phyloP scores from a whole-genome alignment of 257 asterid genomes.

The Fraxinus excelsior region DNA sequence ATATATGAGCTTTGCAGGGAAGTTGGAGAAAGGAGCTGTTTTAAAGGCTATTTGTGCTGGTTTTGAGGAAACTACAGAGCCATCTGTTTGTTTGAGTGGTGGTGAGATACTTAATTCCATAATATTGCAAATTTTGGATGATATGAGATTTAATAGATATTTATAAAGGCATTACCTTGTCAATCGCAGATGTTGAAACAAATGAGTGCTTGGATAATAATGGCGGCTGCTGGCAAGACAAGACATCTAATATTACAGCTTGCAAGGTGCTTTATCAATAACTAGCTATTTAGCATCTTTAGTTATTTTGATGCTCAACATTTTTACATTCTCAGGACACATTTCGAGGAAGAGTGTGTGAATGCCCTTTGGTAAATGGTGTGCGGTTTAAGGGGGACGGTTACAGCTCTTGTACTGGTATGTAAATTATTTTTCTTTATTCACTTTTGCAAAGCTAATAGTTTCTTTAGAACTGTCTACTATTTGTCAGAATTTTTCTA shows the following conservation, averaged over 20 bases:
- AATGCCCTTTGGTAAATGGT: constrained; percentile 74
- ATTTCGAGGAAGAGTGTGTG: constrained; percentile 85
- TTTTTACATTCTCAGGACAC: constrained; percentile 54
- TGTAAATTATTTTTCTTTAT: constrained; percentile 10
- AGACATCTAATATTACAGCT: constrained; percentile 62
- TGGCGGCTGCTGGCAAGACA: constrained; percentile 87
- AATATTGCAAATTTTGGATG: neutral
- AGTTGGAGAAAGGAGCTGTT: constrained; percentile 81
- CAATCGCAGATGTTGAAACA: constrained; percentile 65
- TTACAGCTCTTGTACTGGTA: constrained; percentile 70
- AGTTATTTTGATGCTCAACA: neutral
- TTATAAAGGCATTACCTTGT: constrained; percentile 18
- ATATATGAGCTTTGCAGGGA: constrained; percentile 47
- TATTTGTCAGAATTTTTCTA: constrained; percentile 4
- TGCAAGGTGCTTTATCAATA: constrained; percentile 57
- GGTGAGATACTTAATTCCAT: constrained; percentile 43
- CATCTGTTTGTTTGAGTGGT: constrained; percentile 87
- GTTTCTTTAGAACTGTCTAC: neutral
- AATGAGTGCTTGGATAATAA: constrained; percentile 77
- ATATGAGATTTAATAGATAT: neutral
- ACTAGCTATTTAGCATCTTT: constrained; percentile 1
- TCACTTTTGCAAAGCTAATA: constrained; percentile 3
- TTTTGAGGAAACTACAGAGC: constrained; percentile 97
- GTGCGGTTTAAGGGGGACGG: constrained; percentile 83
- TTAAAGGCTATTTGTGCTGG: constrained; percentile 77